Base-by-base conservation (phyloP, 768 basidiomycete genomes). In the Boletellus sp. region DNA sequence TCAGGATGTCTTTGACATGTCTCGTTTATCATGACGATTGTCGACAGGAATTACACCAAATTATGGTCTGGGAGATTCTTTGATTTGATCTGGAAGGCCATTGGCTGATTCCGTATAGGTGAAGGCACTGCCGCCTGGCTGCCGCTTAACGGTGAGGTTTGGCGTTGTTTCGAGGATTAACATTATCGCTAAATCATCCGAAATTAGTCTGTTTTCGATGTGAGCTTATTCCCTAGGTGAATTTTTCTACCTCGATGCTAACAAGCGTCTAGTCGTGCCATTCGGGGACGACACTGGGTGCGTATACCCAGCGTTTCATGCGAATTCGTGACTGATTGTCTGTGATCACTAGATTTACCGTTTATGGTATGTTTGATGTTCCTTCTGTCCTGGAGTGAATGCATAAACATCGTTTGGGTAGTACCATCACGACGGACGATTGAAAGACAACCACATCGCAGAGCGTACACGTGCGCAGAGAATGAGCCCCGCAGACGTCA, bases 401-500 rank as follows among this genome's bases (percentile, higher is more conserved):
- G 15, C 26, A 42, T 23, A 39, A 43, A 38, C 22, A 16, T 39
- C 3, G 3, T 34, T 39, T 33, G 39, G 11, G 28, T 48, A 84
- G 82, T 84, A 85, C 57, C 76, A 78, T n/a, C 72, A 80, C n/a
- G 73, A 76, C 53, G 81, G 81, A 5, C 72, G 76, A 39, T 60
- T 81, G 45, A 79, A 74, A 54, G 76, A 77, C 3, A 68, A 57
- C 23, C 73, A 75, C 1, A 60, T 80, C 31, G 63, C 66, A 34
- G 50, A 59, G 26, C 65, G 62, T 13, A 58, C 69, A 32, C 64
- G 62, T 49, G 51, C 48, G n/a, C 48, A 58, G 19, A 85, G 84
- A 60, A 72, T 75, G 11, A 81, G 83, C 6, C 64, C 77, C 0
- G 93, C 88, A 2, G 94, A 98, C 61, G 90, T 83, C n/a, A 84